phyloP scores from a whole-genome alignment of 139 green algal species.

The Volvox africanus region DNA sequence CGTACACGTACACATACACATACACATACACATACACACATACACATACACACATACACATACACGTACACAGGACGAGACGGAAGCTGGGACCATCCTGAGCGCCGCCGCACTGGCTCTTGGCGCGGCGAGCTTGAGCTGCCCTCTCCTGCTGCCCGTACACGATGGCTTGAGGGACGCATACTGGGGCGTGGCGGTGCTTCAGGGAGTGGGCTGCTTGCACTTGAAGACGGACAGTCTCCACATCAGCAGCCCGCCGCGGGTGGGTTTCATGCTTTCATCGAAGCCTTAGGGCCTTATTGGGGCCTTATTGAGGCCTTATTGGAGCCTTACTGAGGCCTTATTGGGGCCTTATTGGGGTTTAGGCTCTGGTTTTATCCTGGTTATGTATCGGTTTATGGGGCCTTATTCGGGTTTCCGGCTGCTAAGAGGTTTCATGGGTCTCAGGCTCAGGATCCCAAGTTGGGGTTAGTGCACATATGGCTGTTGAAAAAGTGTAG shows the following conservation, averaged over 20 bases:
- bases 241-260: conserved; percentile 67
- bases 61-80: conserved; percentile 35
- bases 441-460: no score
- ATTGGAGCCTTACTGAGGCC: no score
- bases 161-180: conserved; percentile 82
- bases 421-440: no score
- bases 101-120: conserved; percentile 69
- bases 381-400: no score
- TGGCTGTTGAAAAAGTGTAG: no score
- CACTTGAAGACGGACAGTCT: conserved; percentile 68
- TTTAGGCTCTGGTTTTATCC: no score
- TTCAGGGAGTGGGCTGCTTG: conserved; percentile 31
- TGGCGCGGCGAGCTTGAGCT: conserved; percentile 49
- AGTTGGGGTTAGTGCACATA: no score
- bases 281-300: no score
- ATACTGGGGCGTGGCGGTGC: conserved; percentile 70
- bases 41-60: neutral
- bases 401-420: no score
- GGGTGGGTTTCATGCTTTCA: neutral
- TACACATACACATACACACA: neutral
- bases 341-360: no score
- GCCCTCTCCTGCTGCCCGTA: conserved; percentile 82
- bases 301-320: no score
- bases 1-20: neutral
- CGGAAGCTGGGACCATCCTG: conserved; percentile 76